Conservation (phyloP, 805 yeast species). For the Hemisphaericaspora nanyangensis region DNA sequence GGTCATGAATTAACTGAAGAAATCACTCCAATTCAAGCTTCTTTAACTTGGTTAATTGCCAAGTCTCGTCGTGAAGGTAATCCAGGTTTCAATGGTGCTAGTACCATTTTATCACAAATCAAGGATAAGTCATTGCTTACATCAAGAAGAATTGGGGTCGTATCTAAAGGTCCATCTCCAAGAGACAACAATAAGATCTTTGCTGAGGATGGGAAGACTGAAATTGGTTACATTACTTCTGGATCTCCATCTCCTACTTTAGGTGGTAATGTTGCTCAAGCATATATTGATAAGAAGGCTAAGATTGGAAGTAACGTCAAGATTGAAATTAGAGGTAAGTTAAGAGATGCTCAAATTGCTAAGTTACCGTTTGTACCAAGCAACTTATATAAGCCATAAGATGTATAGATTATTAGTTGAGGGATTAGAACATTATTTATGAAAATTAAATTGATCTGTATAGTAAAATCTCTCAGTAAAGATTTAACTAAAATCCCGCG, state of each 20-base stretch:
- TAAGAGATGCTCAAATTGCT: conserved; percentile 68
- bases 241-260: conserved; percentile 58
- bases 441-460: too few relatives aligned
- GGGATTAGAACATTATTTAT: too few relatives aligned
- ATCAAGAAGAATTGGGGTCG: conserved; percentile 66
- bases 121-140: conserved; percentile 57
- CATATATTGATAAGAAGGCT: conserved; percentile 67
- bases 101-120: conserved; percentile 65
- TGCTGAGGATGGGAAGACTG: conserved; percentile 46
- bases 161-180: conserved; percentile 86
- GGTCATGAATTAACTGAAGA: conserved; percentile 85
- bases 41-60: conserved; percentile 86
- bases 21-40: conserved; percentile 84
- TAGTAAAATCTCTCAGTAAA: too few relatives aligned
- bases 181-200: conserved; percentile 72
- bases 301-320: conserved; percentile 72
- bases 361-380: conserved; percentile 76
- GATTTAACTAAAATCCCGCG: too few relatives aligned
- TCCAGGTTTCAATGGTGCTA: conserved; percentile 71
- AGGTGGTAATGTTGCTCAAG: conserved; percentile 86
- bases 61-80: conserved; percentile 60
- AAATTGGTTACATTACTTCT: conserved; percentile 57
- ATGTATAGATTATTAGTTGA: not conserved
- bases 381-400: conserved; percentile 8
- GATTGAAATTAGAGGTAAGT: conserved; percentile 81